A percentile compares a stretch with the other conserved stretches of the same genome.
Evolutionary conservation across 148 eudicot genomes (phyloP).

Genomic region (Rhododendron mucronatum): DNA sequence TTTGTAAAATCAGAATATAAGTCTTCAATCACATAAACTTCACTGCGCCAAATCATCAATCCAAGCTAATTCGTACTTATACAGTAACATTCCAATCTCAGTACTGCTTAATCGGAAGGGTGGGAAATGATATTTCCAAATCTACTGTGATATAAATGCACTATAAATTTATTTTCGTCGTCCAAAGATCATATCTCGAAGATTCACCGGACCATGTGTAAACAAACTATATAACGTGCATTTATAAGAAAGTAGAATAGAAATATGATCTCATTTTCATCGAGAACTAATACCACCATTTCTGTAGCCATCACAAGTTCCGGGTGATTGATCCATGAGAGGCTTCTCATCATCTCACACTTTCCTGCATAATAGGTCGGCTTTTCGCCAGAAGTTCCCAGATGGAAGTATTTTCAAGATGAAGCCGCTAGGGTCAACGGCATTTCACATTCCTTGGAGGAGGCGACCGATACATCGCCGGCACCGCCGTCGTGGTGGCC

Average conservation of each 20-base stretch:
- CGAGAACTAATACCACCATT: background rate
- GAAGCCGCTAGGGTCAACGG: background rate
- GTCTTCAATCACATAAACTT: background rate
- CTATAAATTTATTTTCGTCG: background rate
- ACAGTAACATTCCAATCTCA: background rate
- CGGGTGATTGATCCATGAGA: background rate
- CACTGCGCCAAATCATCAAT: background rate
- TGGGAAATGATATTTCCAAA: background rate
- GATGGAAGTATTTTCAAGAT: background rate
- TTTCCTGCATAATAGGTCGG: background rate
- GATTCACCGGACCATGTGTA: background rate
- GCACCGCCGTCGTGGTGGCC: background rate
- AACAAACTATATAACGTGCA: background rate
- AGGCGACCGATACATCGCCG: background rate
- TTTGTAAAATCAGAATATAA: background rate
- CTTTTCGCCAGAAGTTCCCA: background rate
- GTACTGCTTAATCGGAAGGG: background rate
- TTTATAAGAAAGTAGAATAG: background rate
- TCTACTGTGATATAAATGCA: background rate
- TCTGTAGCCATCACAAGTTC: background rate
- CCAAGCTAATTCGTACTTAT: background rate
- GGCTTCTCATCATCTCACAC: background rate
- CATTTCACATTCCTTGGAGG: slow-evolving; percentile 4
- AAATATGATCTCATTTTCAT: background rate
- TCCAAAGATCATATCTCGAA: background rate